A percentile compares a stretch with the other conserved stretches of the same genome.
Conservation (phyloP, 2,329 filamentous ascomycete species). For the Lomentospora prolificans region DNA sequence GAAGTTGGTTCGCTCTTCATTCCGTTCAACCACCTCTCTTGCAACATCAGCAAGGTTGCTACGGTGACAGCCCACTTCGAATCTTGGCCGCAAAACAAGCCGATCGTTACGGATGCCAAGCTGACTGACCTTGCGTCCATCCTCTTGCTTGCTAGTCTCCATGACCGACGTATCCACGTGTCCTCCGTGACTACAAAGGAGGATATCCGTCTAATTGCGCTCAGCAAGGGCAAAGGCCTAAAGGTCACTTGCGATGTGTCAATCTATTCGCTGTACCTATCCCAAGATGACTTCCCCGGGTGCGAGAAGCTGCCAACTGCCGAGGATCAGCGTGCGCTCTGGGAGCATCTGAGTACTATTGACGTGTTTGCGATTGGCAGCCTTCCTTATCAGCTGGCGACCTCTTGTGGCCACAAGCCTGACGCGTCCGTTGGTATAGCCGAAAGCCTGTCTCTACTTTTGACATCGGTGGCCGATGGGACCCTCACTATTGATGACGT, state of each 20-base stretch:
- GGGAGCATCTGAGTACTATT: constrained; percentile 63
- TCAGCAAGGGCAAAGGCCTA: constrained; percentile 73
- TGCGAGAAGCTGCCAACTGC: constrained; percentile 56
- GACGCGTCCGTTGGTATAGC: constrained; percentile 58
- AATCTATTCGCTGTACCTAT: constrained; percentile 70
- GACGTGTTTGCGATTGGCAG: constrained; percentile 74
- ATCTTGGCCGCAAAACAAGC: constrained; percentile 67
- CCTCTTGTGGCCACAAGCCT: constrained; percentile 38
- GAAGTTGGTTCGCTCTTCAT: constrained; percentile 76
- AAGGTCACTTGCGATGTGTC: constrained; percentile 75
- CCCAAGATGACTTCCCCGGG: constrained; percentile 58
- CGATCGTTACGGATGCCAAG: constrained; percentile 73
- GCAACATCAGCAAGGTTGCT: constrained; percentile 76
- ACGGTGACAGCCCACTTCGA: constrained; percentile 71
- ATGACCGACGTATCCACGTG: constrained; percentile 69
- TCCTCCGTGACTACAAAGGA: constrained; percentile 74
- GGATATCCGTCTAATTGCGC: constrained; percentile 65
- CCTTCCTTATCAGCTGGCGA: constrained; percentile 65
- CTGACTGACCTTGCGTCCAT: constrained; percentile 74
- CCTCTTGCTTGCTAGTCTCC: constrained; percentile 65
- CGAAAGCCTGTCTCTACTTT: constrained; percentile 63
- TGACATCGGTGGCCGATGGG: constrained; percentile 67
- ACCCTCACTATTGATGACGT: constrained; percentile 66
- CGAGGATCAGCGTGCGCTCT: constrained; percentile 62
- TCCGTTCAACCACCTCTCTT: constrained; percentile 71